Conservation (phyloP, 2,329 filamentous ascomycete species). For the Lasiodiplodia sp. region DNA sequence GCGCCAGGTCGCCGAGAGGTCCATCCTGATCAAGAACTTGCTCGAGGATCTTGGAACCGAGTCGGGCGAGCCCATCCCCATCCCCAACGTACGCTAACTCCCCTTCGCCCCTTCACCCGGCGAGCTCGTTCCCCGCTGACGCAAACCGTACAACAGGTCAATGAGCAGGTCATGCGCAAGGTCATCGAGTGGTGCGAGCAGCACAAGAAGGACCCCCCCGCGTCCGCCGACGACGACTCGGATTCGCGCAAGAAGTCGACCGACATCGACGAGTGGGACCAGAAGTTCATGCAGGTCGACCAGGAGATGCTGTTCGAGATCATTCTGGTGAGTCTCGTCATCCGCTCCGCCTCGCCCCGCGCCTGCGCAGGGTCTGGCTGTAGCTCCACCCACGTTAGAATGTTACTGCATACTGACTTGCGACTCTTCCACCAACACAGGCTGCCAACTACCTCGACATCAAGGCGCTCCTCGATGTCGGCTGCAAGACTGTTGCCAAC, state of each 20-base stretch:
- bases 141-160: slow-evolving; percentile 62
- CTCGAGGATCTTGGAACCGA: slow-evolving; percentile 84
- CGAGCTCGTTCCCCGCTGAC: slow-evolving; percentile 37
- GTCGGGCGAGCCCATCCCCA: slow-evolving; percentile 76
- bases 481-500: slow-evolving; percentile 99
- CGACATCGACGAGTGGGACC: slow-evolving; percentile 99
- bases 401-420: background rate
- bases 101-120: slow-evolving; percentile 3
- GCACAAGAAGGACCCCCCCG: slow-evolving; percentile 88
- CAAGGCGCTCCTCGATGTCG: slow-evolving; percentile 95
- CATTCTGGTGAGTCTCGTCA: slow-evolving; percentile 73
- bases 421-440: slow-evolving; percentile 52
- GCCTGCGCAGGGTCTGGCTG: background rate
- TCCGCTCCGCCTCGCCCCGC: background rate
- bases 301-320: slow-evolving; percentile 99
- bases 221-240: slow-evolving; percentile 83
- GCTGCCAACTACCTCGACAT: slow-evolving; percentile 99
- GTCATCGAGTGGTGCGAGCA: slow-evolving; percentile 98
- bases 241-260: slow-evolving; percentile 98
- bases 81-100: slow-evolving; percentile 69
- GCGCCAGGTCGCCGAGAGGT: slow-evolving; percentile 85
- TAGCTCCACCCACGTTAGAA: background rate
- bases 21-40: slow-evolving; percentile 97
- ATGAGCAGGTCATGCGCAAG: slow-evolving; percentile 91
- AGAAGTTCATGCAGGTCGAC: slow-evolving; percentile 99